Evolutionary conservation across 2,329 filamentous ascomycete genomes (phyloP), one percentile per base, ranked within the genome.

Genomic region (Pleomassaria siparia): DNA sequence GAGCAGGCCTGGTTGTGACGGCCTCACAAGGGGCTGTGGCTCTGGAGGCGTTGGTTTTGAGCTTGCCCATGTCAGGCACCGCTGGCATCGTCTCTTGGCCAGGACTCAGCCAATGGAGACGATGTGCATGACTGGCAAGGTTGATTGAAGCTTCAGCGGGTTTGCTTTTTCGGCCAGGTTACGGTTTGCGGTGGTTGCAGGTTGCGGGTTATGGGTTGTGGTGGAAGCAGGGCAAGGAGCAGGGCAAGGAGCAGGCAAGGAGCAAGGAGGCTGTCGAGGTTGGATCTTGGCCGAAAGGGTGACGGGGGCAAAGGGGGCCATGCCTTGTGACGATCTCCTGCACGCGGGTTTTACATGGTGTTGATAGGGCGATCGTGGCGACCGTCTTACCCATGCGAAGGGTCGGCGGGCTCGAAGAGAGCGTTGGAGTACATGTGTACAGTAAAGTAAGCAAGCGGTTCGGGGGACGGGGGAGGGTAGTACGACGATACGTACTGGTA

Each of bases 241-340:
- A 30, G 29, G 12, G 25, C 42, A 24, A 15, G 55, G 55, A 62
- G 54, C 51, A 48, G 49, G 60, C 41, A 55, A 53, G 53, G 59
- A 58, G 53, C 42, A 28, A 28, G 54, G 55, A 58, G 55, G 55
- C 52, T 54, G 52, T 56, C 51, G 51, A 46, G 24, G 51, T 62
- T 56, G 60, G 58, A 64, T 66, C 63, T 64, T 66, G 65, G 64
- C 62, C 60, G 59, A 55, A 60, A n/a, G 51, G 29, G 35, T 6
- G 59, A 55, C 53, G 46, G 57, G 53, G 50, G 54, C 59, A 59
- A 57, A n/a, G n/a, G 63, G 61, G 62, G 21, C 46, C 36, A 47
- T 55, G 65, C 65, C 66, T 62, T 61, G 63, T 63, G 64, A 66
- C 63, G 67, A 71, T 71, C 66, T 55, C 42, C 51, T 66, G 59